phyloP scores from a whole-genome alignment of 345 rosid genomes.

The Crucihimalaya himalaica region DNA sequence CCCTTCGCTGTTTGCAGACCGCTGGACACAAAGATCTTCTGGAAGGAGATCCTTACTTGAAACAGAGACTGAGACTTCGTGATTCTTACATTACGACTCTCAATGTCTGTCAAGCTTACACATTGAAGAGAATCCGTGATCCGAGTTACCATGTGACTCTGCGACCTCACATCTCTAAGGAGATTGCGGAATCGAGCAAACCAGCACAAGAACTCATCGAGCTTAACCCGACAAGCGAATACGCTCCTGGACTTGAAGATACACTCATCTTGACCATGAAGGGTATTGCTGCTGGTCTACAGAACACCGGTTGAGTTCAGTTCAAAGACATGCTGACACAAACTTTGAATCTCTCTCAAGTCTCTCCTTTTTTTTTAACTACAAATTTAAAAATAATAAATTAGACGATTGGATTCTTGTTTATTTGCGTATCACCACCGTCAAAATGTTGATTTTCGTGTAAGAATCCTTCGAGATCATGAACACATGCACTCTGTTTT shows the following conservation, averaged over 20 bases:
- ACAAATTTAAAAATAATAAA: slow-evolving; percentile 24
- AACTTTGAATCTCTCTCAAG: neutral
- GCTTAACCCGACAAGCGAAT: slow-evolving; percentile 88
- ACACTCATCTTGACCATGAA: slow-evolving; percentile 96
- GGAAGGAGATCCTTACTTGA: slow-evolving; percentile 94
- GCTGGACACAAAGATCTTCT: slow-evolving; percentile 96
- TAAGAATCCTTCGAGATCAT: slow-evolving; percentile 16
- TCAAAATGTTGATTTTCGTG: slow-evolving; percentile 26
- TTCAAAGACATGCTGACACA: neutral
- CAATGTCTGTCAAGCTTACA: slow-evolving; percentile 94
- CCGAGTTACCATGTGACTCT: slow-evolving; percentile 70
- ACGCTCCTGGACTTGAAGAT: slow-evolving; percentile 92
- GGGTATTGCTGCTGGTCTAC: slow-evolving; percentile 96
- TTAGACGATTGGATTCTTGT: slow-evolving; percentile 26
- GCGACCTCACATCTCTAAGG: slow-evolving; percentile 81
- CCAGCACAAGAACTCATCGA: slow-evolving; percentile 63
- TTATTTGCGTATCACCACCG: slow-evolving; percentile 35
- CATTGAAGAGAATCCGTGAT: slow-evolving; percentile 88
- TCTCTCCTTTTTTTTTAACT: neutral
- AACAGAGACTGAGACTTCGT: slow-evolving; percentile 91
- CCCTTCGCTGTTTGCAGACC: slow-evolving; percentile 45
- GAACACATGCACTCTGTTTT: slow-evolving; percentile 35
- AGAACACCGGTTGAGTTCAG: slow-evolving; percentile 80
- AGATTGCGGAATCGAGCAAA: slow-evolving; percentile 69
- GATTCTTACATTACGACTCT: slow-evolving; percentile 97